Base-by-base conservation (phyloP, 2,329 filamentous ascomycete genomes). In the Thelonectria blattea region DNA sequence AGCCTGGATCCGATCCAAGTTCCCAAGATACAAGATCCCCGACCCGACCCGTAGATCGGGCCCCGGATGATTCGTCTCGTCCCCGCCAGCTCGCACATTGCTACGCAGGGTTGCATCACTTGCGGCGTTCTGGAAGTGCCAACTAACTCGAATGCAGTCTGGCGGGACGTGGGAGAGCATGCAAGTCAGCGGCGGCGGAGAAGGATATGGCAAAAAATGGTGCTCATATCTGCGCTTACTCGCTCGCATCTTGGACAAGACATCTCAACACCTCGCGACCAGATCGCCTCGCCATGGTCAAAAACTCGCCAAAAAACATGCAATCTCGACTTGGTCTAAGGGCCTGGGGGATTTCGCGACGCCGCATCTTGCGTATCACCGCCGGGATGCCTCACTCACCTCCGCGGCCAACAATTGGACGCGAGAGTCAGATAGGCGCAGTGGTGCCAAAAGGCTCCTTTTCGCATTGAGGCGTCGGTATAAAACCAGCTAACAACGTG, bases 401-500 rank as follows among this genome's bases (percentile, higher is more conserved):
- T 34, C 24, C 30, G 18, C 24, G 18, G 24, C 17, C 17, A n/a
- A 47, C 14, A 11, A 47, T 47, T 47, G 45, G 45, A 47, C 20
- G 8, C 10, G 14, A 27, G 24, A 43, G 9, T 18, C n/a, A 41
- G 37, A 17, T 17, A 41, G 17, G 12, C 14, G 22, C 22, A 15
- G 42, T 43, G 42, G 58, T 52, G 42, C 58, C 49, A 49, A 56
- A 52, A 37, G 47, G 32, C 34, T 43, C 27, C 50, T 12, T 34
- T 18, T 42, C 56, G 52, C 58, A 60, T 56, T 46, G 51, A 49
- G 48, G 52, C 34, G 52, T 7, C 9, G 27, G 27, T 30, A 30
- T 4, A 9, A 30, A 49, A 43, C 49, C 48, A 46, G 32, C 49
- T 27, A 67, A 66, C 55, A 70, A 69, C 52, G 60, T 69, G 68